These are phyloP conservation scores for Aspergillus niger DNA, from an alignment of 2,329 filamentous ascomycete species.

Conservation along the genomic window DNA sequence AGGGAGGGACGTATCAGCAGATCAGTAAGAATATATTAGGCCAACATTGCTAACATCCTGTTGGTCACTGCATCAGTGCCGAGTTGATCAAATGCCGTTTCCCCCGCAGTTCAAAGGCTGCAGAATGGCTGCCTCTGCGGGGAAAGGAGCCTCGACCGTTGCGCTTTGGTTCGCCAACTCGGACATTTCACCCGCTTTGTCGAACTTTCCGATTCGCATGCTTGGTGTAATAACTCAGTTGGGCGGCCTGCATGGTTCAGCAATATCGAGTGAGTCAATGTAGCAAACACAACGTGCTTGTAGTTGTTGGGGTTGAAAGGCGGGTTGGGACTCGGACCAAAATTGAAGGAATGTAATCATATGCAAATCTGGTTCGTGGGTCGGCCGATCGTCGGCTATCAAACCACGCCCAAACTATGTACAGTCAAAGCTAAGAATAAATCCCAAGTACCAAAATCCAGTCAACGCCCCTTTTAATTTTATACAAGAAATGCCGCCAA, in stretches of 20 bases:
- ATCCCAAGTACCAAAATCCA: slow-evolving; percentile 1
- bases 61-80: not conserved
- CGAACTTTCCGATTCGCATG: not conserved
- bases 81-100: not conserved
- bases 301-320: not conserved
- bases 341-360: not conserved
- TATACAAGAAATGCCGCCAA: not conserved
- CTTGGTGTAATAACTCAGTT: not conserved
- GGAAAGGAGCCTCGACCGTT: slow-evolving; percentile 7
- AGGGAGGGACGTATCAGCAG: not conserved
- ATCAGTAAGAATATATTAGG: not conserved
- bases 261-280: not conserved
- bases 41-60: not conserved
- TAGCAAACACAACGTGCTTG: not conserved
- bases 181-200: not conserved
- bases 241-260: not conserved
- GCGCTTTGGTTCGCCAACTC: not conserved
- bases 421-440: not conserved
- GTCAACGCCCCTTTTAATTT: not conserved
- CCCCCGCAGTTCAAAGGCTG: not conserved
- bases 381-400: not conserved
- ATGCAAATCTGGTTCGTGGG: slow-evolving; percentile 1
- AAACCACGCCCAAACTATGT: not conserved
- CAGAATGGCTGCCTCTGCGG: not conserved
- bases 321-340: not conserved